Evolutionary conservation across 257 asterid species (phyloP), one percentile per base, ranked within the genome.

Genomic region (Petrea volubilis): DNA sequence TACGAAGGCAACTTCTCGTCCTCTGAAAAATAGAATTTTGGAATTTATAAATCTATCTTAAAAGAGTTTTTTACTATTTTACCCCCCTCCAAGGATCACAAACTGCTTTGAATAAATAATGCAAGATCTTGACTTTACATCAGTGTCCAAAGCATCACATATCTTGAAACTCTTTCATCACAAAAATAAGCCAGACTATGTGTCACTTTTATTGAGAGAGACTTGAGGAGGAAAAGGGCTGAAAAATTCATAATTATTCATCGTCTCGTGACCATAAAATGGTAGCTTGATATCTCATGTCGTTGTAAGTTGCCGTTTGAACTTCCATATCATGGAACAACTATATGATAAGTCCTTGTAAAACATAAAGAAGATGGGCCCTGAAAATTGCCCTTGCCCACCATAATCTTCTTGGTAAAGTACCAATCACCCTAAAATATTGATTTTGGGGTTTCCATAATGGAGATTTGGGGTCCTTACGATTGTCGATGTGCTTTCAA

Each of bases 201-300:
- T 44, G 68, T 11, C 69, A 66, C 20, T 55, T 56, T 33, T n/a
- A n/a, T 31, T 67, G 74, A 74, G 49, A 36, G 61, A 47, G 78
- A 74, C 78, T 1, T 57, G 71, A 49, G n/a, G 56, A 7, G 28
- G 20, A 31, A 59, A 7, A 25, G 74, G 65, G 6, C 36, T 15
- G 44, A 50, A 66, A 60, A 74, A 18, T 38, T 36, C 75, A 55
- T 52, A 17, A 25, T 46, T 61, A 33, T 7, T 44, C 47, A 23
- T 41, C n/a, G 51, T 24, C 76, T 47, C 29, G 27, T 64, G 70
- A 64, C 67, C 71, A 70, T 51, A 49, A 25, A 68, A 27, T 23
- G 21, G 23, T 33, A 61, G 14, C 40, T 29, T 49, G 49, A 50
- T 67, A 51, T 49, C 55, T 33, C 46, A 10, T 33, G 38, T 55